Evolutionary conservation across 2,329 filamentous ascomycete genomes (phyloP), one percentile per base, ranked within the genome.

Genomic region (Chaetomiaceae sp.): DNA sequence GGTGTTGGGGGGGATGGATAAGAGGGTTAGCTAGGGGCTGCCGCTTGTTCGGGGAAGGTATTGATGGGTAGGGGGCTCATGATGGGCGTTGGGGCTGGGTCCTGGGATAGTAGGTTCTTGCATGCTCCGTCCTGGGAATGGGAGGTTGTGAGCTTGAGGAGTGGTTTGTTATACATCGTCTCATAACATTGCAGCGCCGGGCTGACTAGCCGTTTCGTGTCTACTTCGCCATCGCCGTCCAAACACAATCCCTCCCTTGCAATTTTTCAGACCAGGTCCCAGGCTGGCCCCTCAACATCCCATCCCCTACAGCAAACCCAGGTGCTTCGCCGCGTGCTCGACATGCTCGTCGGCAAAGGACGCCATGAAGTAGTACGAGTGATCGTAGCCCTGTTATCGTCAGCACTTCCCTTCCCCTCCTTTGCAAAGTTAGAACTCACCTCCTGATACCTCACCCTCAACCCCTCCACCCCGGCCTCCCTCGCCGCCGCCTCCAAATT

Each of bases 291-390:
- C 14, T 29, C 33, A 20, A 15, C 20, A 12, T 25, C 7, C 6
- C 9, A 6, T n/a, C 19, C 19, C 36, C 43, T 45, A 59, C 19
- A 59, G 40, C 36, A 79, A 17, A 6, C 61, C 61, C 52, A 96
- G 74, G 68, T 90, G 85, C 77, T 94, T 96, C 61, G 91, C 92
- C 56, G 91, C 91, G 73, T 95, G 90, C 65, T 89, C 85, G 62
- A 97, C 81, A 72, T 99, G 94, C 64, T 97, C 91, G 65, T 89
- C 86, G 39, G 87, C 82, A 69, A 99, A 99, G 15, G 84, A 84
- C 33, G 91, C 86, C 77, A 99, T 95, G 72, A 96, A 96, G 73
- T 84, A 99, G 75, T 99, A 99, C 58, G 90, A 95, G 74, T 99
- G 94, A 70, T 99, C 94, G 68, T 99, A 97, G 58, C 85, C 91